Evolutionary conservation across 2,329 filamentous ascomycete genomes (phyloP), one percentile per base, ranked within the genome.

Genomic region (Alternaria infectoria): DNA sequence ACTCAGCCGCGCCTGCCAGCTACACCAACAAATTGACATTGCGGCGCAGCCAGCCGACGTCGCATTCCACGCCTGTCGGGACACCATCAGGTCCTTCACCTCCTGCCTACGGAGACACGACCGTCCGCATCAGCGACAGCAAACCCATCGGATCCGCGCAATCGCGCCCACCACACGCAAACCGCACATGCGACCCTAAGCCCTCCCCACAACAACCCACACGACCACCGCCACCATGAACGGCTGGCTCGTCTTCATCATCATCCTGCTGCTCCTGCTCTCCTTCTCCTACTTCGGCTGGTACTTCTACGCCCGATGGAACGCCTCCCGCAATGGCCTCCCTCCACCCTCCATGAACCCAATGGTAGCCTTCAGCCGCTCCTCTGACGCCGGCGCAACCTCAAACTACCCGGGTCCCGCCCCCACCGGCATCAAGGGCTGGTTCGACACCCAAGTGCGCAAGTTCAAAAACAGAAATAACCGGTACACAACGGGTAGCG

Each of bases 341-440:
- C 91, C 92, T 5, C 87, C 90, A 30, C 92, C 92, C 2, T 85
- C 87, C 11, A 81, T 91, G 61, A 88, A 93, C 74, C 92, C 92
- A 56, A 80, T 91, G 57, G 87, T 93, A 71, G 92, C 92, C 57
- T 95, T 94, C 85, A 81, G 83, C 67, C 70, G 36, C 36, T 23
- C 70, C 64, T 66, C 67, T 57, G 63, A 64, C 50, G 61, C 63
- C 54, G 65, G 69, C 58, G 68, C 64, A 51, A 65, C 69, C 8
- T 81, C 82, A 51, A 81, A 81, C 80, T 87, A 77, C 81, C 71
- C 71, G 0, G 86, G 79, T 77, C 89, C 70, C 80, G 89, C 66
- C 74, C 78, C 87, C 8, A 85, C 88, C 69, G 91, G 92, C 70
- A 80, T 93, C 62, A 78, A 87, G 64, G 91, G 90, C 76, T 96